Base-by-base conservation (phyloP, 139 green algal species). In the Choricystis sp. region DNA sequence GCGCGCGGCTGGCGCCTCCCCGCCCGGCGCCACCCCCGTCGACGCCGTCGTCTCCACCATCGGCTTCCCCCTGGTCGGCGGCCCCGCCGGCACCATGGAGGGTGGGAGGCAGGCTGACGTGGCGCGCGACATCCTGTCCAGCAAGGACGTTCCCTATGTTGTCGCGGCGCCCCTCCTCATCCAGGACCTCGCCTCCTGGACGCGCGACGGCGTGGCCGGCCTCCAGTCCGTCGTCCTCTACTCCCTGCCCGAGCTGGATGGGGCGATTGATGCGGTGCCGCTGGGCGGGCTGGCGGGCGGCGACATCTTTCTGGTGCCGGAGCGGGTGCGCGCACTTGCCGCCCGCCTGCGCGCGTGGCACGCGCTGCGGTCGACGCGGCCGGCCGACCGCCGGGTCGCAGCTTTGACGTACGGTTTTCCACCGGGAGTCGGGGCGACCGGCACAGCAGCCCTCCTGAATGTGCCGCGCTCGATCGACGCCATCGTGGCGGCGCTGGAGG, bases 211-310 rank as follows among this genome's bases (percentile, higher is more conserved):
- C 66, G 72, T 91, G 64, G 64, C 77, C 30, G 90, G 90, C n/a
- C 80, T 96, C 31, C 90, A 97, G 77, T 88, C 73, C 21, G 88
- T 97, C 27, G 88, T 98, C 57, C 75, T 97, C 26, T 98, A 98
- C 79, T 84, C 85, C 1, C 73, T 98, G 56, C 92, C 92, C 0
- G 92, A 98, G 81, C 84, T 97, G 55, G 92, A 97, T 66, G 91
- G 92, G 4, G 89, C 92, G 23, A 92, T 97, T 56, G 92, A 98
- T 75, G 87, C 90, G 0, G 82, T 96, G 31, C 22, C 27, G 26
- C 20, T 60, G 40, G 91, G 92, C 22, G 91, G 87, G 3, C 81
- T 97, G 30, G 87, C 94, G 21, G 85, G 81, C 27, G 84, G 97
- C 69, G 77, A 92, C 79, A 97, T 98, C 64, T 94, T 81, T 75